These are phyloP conservation scores for Persicaria tinctoria DNA, from an alignment of 148 eudicot genomes.

Conservation along the genomic window DNA sequence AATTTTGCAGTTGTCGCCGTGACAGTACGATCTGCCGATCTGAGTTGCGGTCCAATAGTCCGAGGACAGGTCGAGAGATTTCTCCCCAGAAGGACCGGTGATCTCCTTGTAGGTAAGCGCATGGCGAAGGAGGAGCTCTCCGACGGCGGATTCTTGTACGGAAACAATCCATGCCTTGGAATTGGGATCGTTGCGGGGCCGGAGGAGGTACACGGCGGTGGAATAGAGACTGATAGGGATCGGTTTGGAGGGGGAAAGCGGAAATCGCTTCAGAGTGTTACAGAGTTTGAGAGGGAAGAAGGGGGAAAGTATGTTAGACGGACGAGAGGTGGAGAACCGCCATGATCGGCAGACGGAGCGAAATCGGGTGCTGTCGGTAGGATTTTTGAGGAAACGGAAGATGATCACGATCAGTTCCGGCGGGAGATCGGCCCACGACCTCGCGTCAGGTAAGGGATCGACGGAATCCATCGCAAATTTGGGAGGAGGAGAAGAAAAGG, in stretches of 20 bases:
- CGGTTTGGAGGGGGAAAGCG: neutral
- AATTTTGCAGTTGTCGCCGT: too few relatives aligned
- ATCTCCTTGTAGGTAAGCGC: neutral
- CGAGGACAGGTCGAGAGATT: neutral
- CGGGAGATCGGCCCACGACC: neutral
- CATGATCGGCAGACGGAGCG: conserved; percentile 3
- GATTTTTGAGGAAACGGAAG: neutral
- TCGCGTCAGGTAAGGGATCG: neutral
- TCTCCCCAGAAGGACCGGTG: neutral
- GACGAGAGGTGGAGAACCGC: neutral
- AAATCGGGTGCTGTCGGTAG: neutral
- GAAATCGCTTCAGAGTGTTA: neutral
- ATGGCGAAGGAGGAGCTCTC: neutral
- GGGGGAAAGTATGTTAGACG: neutral
- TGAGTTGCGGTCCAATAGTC: neutral
- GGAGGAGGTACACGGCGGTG: neutral
- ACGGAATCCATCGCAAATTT: too few relatives aligned
- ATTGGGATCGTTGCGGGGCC: neutral
- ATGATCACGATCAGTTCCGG: neutral
- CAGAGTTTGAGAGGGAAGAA: neutral
- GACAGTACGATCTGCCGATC: neutral
- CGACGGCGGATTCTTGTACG: neutral
- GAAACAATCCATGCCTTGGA: neutral
- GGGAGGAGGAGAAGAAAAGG: too few relatives aligned
- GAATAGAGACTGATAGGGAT: neutral